Conservation (phyloP, 352 stramenopile genomes). For the Phytopythium cucurbitacearum region DNA sequence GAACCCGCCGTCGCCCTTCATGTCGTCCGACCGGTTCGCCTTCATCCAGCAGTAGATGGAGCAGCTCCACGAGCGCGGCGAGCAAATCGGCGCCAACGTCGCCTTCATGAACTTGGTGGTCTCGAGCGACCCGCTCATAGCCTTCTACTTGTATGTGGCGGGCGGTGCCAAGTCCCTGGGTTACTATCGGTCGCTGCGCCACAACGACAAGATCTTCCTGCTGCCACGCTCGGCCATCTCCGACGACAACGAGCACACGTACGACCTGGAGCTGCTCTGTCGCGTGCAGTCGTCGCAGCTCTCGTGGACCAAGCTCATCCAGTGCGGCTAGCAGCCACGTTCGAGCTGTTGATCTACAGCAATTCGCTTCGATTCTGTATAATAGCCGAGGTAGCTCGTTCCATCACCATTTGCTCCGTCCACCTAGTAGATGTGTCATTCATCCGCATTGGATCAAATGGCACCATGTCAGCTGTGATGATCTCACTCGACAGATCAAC, state of each 20-base stretch:
- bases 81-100: constrained; percentile 19
- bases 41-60: constrained; percentile 27
- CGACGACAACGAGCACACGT: constrained; percentile 2
- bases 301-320: neutral
- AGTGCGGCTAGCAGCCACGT: neutral
- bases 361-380: too few species aligned
- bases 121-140: constrained; percentile 31
- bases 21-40: constrained; percentile 5
- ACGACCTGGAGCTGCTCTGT: neutral
- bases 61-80: constrained; percentile 14
- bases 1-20: constrained; percentile 3
- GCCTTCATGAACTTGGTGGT: constrained; percentile 34
- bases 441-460: too few species aligned
- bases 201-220: neutral
- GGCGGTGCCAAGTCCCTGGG: neutral
- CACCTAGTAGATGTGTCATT: too few species aligned
- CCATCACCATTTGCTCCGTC: too few species aligned
- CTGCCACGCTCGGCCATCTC: neutral
- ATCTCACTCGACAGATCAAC: too few species aligned
- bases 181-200: neutral
- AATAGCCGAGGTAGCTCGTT: too few species aligned
- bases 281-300: neutral
- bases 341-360: too few species aligned
- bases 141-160: neutral
- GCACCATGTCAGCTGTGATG: too few species aligned